These are phyloP conservation scores for Cardiospermum halicacabum DNA, from an alignment of 345 rosid genomes.

Conservation along the genomic window DNA sequence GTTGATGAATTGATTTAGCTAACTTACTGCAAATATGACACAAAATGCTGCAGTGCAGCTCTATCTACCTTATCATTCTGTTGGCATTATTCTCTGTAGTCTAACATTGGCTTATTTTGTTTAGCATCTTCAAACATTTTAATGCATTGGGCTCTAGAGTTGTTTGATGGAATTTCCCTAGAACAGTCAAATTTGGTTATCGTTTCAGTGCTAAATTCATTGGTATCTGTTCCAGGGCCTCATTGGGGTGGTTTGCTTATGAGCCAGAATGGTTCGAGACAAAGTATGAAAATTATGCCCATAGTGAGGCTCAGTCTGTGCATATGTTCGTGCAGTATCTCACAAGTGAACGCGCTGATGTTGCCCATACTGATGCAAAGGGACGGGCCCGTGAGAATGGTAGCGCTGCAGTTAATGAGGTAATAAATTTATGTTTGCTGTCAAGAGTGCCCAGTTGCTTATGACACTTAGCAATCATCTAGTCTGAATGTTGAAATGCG, in stretches of 20 bases:
- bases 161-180: not conserved
- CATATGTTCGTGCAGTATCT: conserved; percentile 77
- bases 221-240: conserved; percentile 55
- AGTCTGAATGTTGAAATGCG: not conserved
- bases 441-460: not conserved
- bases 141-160: not conserved
- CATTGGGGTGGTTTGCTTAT: conserved; percentile 97
- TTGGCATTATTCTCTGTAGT: not conserved
- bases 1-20: not conserved
- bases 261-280: conserved; percentile 90
- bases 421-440: conserved; percentile 25
- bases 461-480: conserved; percentile 1
- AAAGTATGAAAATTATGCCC: conserved; percentile 59
- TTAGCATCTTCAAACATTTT: not conserved
- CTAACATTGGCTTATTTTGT: not conserved
- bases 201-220: conserved; percentile 1
- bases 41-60: no score
- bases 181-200: not conserved
- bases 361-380: conserved; percentile 54
- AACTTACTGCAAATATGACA: not conserved
- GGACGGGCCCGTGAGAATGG: conserved; percentile 60
- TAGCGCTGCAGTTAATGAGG: conserved; percentile 52
- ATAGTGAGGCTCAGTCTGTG: conserved; percentile 84
- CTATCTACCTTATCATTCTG: not conserved
- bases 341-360: conserved; percentile 60